phyloP scores from a whole-genome alignment of 2,329 filamentous ascomycete species.

The Mollisia scopiformis region DNA sequence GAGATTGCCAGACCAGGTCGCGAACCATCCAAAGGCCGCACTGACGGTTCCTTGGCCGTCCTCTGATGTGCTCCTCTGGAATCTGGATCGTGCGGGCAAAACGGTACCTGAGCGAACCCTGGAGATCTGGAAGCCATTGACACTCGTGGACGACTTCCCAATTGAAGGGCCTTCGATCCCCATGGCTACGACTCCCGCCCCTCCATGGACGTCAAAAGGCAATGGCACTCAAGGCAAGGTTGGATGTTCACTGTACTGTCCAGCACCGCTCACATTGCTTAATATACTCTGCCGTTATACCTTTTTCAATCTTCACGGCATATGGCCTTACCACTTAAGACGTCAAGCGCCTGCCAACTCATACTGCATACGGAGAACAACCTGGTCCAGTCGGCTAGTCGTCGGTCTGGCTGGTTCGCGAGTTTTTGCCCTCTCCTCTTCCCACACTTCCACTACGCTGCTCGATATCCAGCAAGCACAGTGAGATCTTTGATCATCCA shows the following conservation, averaged over 20 bases:
- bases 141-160: not conserved
- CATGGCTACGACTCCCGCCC: not conserved
- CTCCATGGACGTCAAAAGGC: too few species aligned
- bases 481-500: slow-evolving; percentile 30
- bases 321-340: slow-evolving; percentile 53
- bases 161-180: not conserved
- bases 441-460: slow-evolving; percentile 12
- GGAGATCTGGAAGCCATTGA: not conserved
- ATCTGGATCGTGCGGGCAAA: not conserved
- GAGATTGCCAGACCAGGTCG: not conserved
- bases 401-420: slow-evolving; percentile 33
- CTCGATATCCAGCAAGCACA: slow-evolving; percentile 19
- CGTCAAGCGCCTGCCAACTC: slow-evolving; percentile 72
- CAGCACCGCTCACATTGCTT: slow-evolving; percentile 29
- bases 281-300: slow-evolving; percentile 38
- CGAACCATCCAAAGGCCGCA: not conserved
- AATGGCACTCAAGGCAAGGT: not conserved
- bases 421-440: slow-evolving; percentile 30
- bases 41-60: not conserved
- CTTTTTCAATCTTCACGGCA: slow-evolving; percentile 45
- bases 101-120: not conserved
- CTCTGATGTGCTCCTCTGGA: not conserved
- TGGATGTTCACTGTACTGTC: slow-evolving; percentile 14
- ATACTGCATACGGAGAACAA: slow-evolving; percentile 68
- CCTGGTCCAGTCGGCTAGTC: slow-evolving; percentile 36